Percentiles rank a stretch among this genome's conserved stretches.
Evolutionary conservation across 345 rosid genomes (phyloP).

Genomic region (Cardamine resedifolia): DNA sequence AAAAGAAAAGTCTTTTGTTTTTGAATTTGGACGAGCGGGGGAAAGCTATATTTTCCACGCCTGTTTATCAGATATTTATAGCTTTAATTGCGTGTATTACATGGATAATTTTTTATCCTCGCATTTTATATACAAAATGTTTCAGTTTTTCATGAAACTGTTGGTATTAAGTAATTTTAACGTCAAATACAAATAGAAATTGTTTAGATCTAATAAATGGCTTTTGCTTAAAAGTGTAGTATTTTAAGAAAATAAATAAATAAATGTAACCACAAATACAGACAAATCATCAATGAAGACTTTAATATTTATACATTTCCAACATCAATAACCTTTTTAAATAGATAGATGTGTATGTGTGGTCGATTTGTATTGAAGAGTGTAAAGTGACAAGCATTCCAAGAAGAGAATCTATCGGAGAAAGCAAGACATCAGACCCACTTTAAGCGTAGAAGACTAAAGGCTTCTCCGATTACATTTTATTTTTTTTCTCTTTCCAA

Average conservation of each 20-base stretch:
- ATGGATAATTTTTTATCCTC: neutral
- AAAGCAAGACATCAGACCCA: neutral
- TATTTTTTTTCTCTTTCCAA: too few species aligned
- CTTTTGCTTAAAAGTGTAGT: too few species aligned
- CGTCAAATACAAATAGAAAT: neutral
- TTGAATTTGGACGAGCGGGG: conserved; percentile 10
- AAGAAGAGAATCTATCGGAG: conserved; percentile 17
- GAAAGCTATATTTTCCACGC: neutral
- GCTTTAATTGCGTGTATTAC: neutral
- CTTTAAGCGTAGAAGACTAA: neutral
- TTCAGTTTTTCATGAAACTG: neutral
- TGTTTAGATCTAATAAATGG: too few species aligned
- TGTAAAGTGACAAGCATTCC: conserved; percentile 16
- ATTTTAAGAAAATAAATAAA: too few species aligned
- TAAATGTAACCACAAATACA: neutral
- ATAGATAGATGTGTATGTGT: neutral
- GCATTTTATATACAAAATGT: neutral
- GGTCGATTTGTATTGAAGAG: neutral
- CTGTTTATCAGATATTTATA: neutral
- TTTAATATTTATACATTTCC: neutral
- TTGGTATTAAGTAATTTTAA: neutral
- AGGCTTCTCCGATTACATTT: too few species aligned
- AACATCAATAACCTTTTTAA: neutral
- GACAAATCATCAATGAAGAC: neutral
- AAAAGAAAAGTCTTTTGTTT: neutral